Evolutionary conservation across 2,329 filamentous ascomycete genomes (phyloP).

Genomic region (Fusarium pseudograminearum): DNA sequence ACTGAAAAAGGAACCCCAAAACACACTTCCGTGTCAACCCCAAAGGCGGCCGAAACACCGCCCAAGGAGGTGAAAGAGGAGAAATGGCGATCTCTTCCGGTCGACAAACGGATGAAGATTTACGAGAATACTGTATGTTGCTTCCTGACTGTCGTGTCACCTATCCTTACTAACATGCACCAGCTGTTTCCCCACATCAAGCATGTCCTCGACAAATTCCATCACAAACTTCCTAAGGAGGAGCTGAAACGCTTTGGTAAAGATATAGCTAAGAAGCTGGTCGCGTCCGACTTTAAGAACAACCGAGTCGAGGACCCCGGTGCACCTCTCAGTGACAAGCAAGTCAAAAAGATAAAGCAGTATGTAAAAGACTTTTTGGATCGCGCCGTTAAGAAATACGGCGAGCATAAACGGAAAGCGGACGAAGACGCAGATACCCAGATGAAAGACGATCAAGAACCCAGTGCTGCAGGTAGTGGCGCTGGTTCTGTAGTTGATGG

Average conservation of each 20-base stretch:
- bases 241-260: conserved; percentile 73
- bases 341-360: conserved; percentile 83
- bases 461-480: conserved; percentile 17
- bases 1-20: conserved; percentile 73
- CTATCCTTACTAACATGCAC: conserved; percentile 24
- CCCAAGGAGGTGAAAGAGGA: conserved; percentile 72
- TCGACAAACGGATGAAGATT: conserved; percentile 93
- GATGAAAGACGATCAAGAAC: conserved; percentile 29
- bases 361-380: conserved; percentile 89
- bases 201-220: conserved; percentile 87
- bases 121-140: conserved; percentile 89
- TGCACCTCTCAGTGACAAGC: conserved; percentile 75
- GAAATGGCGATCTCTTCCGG: conserved; percentile 75
- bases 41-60: conserved; percentile 68
- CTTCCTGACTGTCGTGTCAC: neutral
- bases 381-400: conserved; percentile 83
- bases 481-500: conserved; percentile 23
- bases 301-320: conserved; percentile 86
- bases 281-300: conserved; percentile 91
- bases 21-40: conserved; percentile 70
- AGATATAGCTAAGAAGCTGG: conserved; percentile 86
- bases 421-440: conserved; percentile 52
- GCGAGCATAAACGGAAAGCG: conserved; percentile 71
- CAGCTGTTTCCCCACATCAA: conserved; percentile 88
- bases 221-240: conserved; percentile 86